Base-by-base conservation (phyloP, 192 early-diverging fungal species). In the Chytriomyces confervae region DNA sequence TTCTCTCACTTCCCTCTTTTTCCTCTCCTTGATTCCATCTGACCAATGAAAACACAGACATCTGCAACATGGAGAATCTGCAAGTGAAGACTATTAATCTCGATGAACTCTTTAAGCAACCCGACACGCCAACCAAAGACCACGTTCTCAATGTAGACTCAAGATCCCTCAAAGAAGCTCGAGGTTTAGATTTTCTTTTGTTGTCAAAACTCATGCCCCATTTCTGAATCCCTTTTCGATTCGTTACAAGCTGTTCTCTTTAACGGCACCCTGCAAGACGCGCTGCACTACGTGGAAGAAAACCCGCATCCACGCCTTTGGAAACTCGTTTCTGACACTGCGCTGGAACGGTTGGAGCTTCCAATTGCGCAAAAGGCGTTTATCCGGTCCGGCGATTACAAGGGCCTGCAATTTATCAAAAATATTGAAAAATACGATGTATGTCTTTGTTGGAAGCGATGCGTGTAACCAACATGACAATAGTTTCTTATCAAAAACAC, bases 401-500 rank as follows among this genome's bases (percentile, higher is more conserved):
- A 79, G 36, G 88, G 88, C 9, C 48, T 91, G 18, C 82, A 86
- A 69, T 88, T 88, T 53, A 62, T 91, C 24, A 91, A 89, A 66
- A 50, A 80, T 7, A 36, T 91, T 49, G 70, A 85, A 61, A 88
- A 87, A 67, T 63, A 86, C 0, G 82, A 86, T 66, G 87, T 86
- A 71, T 36, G 82, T 77, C 6, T 47, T 50, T 50, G 1, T 27
- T 24, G 11, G n/a, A 64, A 77, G 20, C 36, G 9, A 6, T 80
- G 8, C 23, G 0, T 20, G 4, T 57, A 6, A 49, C 6, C 44
- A 44, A 11, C 53, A 57, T 18, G 53, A 0, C 11, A 62, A 50
- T 36, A 36, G 1, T 36, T 36, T 24, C 24, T n/a, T n/a, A n/a
- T n/a, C n/a, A n/a, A n/a, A n/a, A n/a, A n/a, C n/a, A n/a, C n/a